Percentiles rank a stretch among this genome's conserved stretches.
These are phyloP conservation scores for Phtheirospermum japonicum DNA, from an alignment of 257 asterid genomes.

Conservation along the genomic window DNA sequence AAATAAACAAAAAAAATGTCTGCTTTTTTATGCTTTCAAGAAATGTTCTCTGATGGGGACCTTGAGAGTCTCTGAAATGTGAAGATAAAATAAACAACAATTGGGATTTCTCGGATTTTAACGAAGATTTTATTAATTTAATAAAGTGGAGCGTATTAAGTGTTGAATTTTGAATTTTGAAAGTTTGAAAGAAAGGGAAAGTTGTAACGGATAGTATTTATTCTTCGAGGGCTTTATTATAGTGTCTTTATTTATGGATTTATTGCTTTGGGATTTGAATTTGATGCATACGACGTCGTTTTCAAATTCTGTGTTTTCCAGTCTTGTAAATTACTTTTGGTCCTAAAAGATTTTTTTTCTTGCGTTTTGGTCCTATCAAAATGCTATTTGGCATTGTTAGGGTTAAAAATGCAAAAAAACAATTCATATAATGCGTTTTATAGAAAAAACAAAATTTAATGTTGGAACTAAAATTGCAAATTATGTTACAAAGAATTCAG, in stretches of 20 bases:
- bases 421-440: no score
- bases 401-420: no score
- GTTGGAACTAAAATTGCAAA: no score
- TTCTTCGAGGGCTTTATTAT: neutral
- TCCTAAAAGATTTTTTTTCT: no score
- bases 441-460: no score
- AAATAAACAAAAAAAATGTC: constrained; percentile 5
- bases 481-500: no score
- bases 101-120: constrained; percentile 27
- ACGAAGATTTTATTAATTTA: constrained; percentile 24
- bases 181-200: constrained; percentile 40
- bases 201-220: constrained; percentile 60
- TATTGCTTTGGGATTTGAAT: neutral
- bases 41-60: constrained; percentile 22
- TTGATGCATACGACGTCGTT: constrained; percentile 28
- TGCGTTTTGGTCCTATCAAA: no score
- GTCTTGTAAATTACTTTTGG: no score
- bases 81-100: constrained; percentile 28
- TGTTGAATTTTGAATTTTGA: constrained; percentile 49
- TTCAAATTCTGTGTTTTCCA: neutral
- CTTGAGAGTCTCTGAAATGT: constrained; percentile 16
- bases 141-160: constrained; percentile 32
- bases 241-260: constrained; percentile 8
- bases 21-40: constrained; percentile 10
- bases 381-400: no score